Base-by-base conservation (phyloP, 208 protist species). In the Leptomonas seymouri region DNA sequence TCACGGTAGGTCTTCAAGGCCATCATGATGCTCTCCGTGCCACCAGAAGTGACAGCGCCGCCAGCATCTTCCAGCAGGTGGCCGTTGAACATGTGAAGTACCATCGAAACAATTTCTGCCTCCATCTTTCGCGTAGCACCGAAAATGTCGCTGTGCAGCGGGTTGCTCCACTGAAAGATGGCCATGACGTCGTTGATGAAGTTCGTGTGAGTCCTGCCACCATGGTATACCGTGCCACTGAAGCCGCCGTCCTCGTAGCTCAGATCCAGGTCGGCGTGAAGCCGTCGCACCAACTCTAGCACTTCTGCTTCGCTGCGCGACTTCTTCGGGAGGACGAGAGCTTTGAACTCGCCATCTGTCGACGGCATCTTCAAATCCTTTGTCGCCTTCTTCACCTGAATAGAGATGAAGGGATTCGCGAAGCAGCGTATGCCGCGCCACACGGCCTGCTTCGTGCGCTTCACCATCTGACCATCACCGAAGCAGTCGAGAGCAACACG, bases 1-100 rank as follows among this genome's bases (percentile, higher is more conserved):
- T 99, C 97, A 42, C 98, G 88, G 82, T 99, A 99, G 7, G 98
- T 85, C 74, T 98, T 98, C 57, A 97, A 76, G 27, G 99, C 96
- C 95, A 99, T 98, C 65, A 99, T 77, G 79, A 99, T 99, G 69
- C 87, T 97, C 76, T 99, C 98, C 55, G 98, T 98, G 28, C 97
- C 97, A 25, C 97, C 97, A 5, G 90, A 97, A 0, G 99, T 99
- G 7, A 99, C 80, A 11, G 86, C 86, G n/a, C 99, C 99, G 84
- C 97, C 98, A 0, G 93, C 85, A 51, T 97, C 86, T 2, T 80
- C 49, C 27, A 90, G 84, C 11, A 87, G 59, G 66, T 96, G 82
- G 34, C 96, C 98, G 66, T 99, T 91, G 75, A 96, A 95, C 93
- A 99, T 98, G 71, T 91, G 85, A 16, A 94, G 53, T 30, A 95